A percentile compares a stretch with the other conserved stretches of the same genome.
These are phyloP conservation scores for Sanghuangporus sanghuang DNA, from an alignment of 1,284 basidiomycete genomes.

Conservation along the genomic window DNA sequence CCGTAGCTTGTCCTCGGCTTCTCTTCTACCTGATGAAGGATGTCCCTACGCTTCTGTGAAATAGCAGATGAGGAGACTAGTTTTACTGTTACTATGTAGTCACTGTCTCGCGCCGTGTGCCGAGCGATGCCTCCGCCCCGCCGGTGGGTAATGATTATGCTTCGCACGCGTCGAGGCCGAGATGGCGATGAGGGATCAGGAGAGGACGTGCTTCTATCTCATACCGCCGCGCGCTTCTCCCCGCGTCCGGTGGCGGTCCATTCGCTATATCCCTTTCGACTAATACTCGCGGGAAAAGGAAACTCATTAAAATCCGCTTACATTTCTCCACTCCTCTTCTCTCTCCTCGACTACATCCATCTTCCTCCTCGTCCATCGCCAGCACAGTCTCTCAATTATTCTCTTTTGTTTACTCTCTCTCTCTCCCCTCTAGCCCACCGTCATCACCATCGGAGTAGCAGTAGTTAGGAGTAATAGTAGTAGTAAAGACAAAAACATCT, in stretches of 20 bases:
- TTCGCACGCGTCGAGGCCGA: too few relatives aligned
- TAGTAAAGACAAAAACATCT: not conserved
- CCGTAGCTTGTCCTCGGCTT: not conserved
- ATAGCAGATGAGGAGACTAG: not conserved
- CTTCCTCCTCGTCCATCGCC: not conserved
- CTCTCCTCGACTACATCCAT: not conserved
- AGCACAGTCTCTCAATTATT: not conserved
- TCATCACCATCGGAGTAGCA: not conserved
- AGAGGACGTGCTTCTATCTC: too few relatives aligned
- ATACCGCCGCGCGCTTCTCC: too few relatives aligned
- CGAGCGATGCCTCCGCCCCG: too few relatives aligned
- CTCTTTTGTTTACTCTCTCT: conserved; percentile 11
- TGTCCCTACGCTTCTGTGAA: not conserved
- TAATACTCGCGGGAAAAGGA: too few relatives aligned
- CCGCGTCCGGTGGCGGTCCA: too few relatives aligned
- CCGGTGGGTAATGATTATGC: too few relatives aligned
- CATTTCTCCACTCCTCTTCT: not conserved
- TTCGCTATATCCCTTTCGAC: too few relatives aligned
- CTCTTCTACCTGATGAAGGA: not conserved
- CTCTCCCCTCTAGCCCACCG: not conserved
- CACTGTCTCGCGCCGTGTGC: too few relatives aligned
- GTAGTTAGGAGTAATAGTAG: not conserved
- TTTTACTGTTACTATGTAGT: not conserved
- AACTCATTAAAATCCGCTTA: not conserved
- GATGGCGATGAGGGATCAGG: too few relatives aligned